Conservation (phyloP, 106 monocot genomes). For the Narthecium ossifragum region DNA sequence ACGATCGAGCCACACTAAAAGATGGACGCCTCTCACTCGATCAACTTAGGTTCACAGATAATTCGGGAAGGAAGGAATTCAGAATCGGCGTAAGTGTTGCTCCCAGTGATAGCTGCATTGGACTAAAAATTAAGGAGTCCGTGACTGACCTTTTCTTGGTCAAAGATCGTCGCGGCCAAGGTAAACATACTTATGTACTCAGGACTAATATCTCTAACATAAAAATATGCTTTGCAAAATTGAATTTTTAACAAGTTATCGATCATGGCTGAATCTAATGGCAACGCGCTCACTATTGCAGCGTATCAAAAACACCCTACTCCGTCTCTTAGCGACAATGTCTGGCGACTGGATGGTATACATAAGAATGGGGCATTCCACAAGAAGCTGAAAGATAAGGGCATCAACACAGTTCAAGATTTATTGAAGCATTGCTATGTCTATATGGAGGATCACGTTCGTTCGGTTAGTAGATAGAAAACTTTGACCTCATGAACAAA, state of each 20-base stretch:
- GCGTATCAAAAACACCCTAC: constrained; percentile 39
- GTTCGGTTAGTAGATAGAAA: too few relatives aligned
- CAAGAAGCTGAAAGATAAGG: constrained; percentile 9
- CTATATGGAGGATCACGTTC: constrained; percentile 7
- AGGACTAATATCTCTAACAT: too few relatives aligned
- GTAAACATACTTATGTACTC: too few relatives aligned
- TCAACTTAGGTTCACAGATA: constrained; percentile 34
- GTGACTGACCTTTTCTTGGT: constrained; percentile 27
- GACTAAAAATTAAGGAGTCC: constrained; percentile 24
- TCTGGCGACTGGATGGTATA: constrained; percentile 31
- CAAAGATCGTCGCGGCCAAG: constrained; percentile 42
- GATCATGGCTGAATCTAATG: too few relatives aligned
- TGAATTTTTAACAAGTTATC: too few relatives aligned
- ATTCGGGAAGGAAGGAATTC: constrained; percentile 46
- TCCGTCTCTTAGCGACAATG: constrained; percentile 26
- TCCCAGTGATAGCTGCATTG: constrained; percentile 15
- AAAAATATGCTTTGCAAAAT: too few relatives aligned
- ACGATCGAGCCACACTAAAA: constrained; percentile 19
- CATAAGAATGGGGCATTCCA: constrained; percentile 27
- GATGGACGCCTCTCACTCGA: constrained; percentile 17
- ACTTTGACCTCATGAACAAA: too few relatives aligned
- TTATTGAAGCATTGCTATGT: constrained; percentile 22
- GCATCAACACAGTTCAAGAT: constrained; percentile 16
- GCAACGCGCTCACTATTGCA: too few relatives aligned
- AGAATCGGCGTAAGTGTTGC: constrained; percentile 26